A percentile compares a stretch with the other conserved stretches of the same genome.
Evolutionary conservation across 106 monocot genomes (phyloP).

Genomic region (Allium cepa): DNA sequence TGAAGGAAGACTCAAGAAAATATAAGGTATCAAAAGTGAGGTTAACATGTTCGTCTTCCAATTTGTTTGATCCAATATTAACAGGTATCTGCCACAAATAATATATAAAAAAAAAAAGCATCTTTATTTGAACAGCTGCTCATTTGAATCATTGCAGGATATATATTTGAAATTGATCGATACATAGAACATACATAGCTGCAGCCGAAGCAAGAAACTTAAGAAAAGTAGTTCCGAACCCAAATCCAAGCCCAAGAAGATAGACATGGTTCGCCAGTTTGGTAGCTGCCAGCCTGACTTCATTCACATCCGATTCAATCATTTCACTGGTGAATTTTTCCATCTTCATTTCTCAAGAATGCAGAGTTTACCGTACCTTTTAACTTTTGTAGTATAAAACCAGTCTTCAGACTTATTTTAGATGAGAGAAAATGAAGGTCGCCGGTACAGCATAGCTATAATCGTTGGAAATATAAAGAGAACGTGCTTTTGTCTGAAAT

Average conservation of each 20-base stretch:
- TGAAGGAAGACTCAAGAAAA: slow-evolving; percentile 77
- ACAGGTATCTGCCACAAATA: slow-evolving; percentile 49
- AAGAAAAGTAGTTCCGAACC: slow-evolving; percentile 39
- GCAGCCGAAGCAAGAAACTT: slow-evolving; percentile 36
- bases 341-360: slow-evolving; percentile 42
- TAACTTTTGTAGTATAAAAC: too few species aligned
- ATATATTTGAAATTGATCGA: neutral
- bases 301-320: slow-evolving; percentile 57
- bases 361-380: too few species aligned
- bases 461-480: too few species aligned
- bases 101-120: neutral
- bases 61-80: slow-evolving; percentile 85
- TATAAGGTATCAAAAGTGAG: slow-evolving; percentile 80
- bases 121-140: neutral
- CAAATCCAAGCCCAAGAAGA: slow-evolving; percentile 25
- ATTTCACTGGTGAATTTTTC: slow-evolving; percentile 26
- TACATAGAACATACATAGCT: slow-evolving; percentile 37
- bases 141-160: neutral
- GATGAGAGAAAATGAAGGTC: too few species aligned
- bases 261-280: slow-evolving; percentile 44
- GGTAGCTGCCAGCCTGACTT: slow-evolving; percentile 35
- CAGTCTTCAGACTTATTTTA: too few species aligned
- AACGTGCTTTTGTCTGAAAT: too few species aligned
- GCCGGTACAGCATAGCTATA: too few species aligned
- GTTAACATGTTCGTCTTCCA: slow-evolving; percentile 96